Conservation (phyloP, 2,329 filamentous ascomycete genomes). For the Pseudogymnoascus sp. region DNA sequence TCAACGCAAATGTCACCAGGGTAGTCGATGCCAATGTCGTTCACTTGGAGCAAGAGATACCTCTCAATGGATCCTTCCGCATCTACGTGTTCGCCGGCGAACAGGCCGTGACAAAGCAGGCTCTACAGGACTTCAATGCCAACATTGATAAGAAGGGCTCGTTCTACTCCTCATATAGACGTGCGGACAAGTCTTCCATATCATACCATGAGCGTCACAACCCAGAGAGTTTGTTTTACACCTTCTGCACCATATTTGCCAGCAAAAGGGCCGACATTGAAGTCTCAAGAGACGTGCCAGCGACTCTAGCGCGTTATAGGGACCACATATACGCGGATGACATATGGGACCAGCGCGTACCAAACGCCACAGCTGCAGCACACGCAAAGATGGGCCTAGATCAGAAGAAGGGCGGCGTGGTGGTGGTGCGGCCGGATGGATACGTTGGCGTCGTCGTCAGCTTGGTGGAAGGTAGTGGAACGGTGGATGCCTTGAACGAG, state of each 20-base stretch:
- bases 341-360: conserved; percentile 62
- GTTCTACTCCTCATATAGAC: conserved; percentile 62
- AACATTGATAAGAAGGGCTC: conserved; percentile 58
- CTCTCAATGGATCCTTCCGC: conserved; percentile 79
- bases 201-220: conserved; percentile 75
- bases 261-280: conserved; percentile 61
- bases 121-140: conserved; percentile 62
- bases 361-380: conserved; percentile 62
- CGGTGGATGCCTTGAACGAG: conserved; percentile 70
- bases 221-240: conserved; percentile 77
- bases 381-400: conserved; percentile 83
- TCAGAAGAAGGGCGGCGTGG: conserved; percentile 64
- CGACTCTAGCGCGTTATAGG: conserved; percentile 63
- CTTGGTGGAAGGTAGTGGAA: conserved; percentile 68
- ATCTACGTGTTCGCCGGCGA: conserved; percentile 79
- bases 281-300: conserved; percentile 62
- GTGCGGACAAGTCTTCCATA: conserved; percentile 53
- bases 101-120: conserved; percentile 48
- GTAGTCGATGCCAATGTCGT: conserved; percentile 85
- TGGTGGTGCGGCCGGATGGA: conserved; percentile 79
- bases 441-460: conserved; percentile 72
- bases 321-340: conserved; percentile 86
- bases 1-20: conserved; percentile 73
- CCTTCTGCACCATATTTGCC: conserved; percentile 69
- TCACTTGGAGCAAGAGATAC: conserved; percentile 82